Conservation (phyloP, 495 filamentous ascomycete species). For the Jackrogersella multiformis region DNA sequence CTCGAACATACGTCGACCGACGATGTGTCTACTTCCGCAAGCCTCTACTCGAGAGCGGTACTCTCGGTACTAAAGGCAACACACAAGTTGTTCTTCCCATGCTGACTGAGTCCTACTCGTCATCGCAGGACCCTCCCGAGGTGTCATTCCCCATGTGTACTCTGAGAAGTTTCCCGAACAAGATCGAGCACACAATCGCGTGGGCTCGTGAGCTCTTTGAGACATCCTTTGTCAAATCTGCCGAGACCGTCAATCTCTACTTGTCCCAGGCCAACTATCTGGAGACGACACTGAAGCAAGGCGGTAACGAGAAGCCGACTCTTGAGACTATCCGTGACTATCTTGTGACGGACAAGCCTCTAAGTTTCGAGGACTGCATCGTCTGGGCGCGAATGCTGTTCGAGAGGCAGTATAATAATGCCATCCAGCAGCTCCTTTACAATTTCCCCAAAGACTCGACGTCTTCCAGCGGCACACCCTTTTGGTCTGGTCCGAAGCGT, state of each 20-base stretch:
- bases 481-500: conserved; percentile 99
- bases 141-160: conserved; percentile 99
- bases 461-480: conserved; percentile 86
- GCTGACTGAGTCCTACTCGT: conserved; percentile 97
- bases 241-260: conserved; percentile 95
- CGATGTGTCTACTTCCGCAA: conserved; percentile 99
- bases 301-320: conserved; percentile 95
- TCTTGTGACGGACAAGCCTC: conserved; percentile 90
- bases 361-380: conserved; percentile 95
- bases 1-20: conserved; percentile 95
- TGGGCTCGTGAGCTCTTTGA: conserved; percentile 98
- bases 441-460: conserved; percentile 96
- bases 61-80: conserved; percentile 97
- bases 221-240: conserved; percentile 88
- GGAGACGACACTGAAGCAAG: conserved; percentile 87
- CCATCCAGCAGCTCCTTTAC: conserved; percentile 93
- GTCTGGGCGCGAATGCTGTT: conserved; percentile 93
- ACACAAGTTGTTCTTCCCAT: conserved; percentile 91
- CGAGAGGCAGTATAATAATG: conserved; percentile 96
- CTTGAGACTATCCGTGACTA: conserved; percentile 89
- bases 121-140: conserved; percentile 97
- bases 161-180: conserved; percentile 96
- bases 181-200: conserved; percentile 98
- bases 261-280: conserved; percentile 91
- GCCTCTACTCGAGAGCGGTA: conserved; percentile 94